Conservation (phyloP, 192 early-diverging fungal genomes). For the Coemansia sp. region DNA sequence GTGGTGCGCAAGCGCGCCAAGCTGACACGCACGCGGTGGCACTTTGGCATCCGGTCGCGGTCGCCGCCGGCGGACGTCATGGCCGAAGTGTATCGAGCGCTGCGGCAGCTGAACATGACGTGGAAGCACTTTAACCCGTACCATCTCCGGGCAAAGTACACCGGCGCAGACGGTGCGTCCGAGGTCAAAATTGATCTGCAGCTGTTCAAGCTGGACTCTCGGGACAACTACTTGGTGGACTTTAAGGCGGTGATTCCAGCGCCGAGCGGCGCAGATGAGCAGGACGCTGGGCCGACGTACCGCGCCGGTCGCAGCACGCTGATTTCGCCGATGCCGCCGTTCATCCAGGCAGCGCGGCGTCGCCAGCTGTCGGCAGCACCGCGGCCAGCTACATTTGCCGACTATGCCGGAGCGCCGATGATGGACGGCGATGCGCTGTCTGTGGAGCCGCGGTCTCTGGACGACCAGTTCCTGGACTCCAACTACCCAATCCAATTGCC, state of each 20-base stretch:
- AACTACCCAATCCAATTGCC: slow-evolving; percentile 55
- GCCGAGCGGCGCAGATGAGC: slow-evolving; percentile 28
- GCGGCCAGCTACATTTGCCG: slow-evolving; percentile 26
- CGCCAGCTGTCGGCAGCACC: slow-evolving; percentile 35
- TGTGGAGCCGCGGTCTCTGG: slow-evolving; percentile 41
- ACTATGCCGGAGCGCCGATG: slow-evolving; percentile 10
- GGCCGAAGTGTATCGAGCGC: slow-evolving; percentile 92
- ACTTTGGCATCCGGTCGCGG: slow-evolving; percentile 95
- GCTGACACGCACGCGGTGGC: slow-evolving; percentile 81
- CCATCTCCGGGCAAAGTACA: slow-evolving; percentile 76
- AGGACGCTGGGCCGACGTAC: slow-evolving; percentile 23
- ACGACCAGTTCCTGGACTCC: slow-evolving; percentile 54
- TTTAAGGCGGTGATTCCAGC: slow-evolving; percentile 79
- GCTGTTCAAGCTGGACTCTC: slow-evolving; percentile 85
- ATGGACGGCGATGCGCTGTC: neutral
- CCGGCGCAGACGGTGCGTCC: slow-evolving; percentile 2
- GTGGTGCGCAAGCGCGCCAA: slow-evolving; percentile 52
- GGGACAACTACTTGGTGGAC: slow-evolving; percentile 90
- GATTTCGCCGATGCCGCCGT: slow-evolving; percentile 38
- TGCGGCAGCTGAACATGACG: slow-evolving; percentile 85
- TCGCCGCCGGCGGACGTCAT: slow-evolving; percentile 93
- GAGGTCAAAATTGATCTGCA: slow-evolving; percentile 93
- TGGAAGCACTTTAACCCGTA: slow-evolving; percentile 93
- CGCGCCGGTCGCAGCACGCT: slow-evolving; percentile 38
- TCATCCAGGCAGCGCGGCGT: slow-evolving; percentile 47